Evolutionary conservation across 2,329 filamentous ascomycete genomes (phyloP), one percentile per base, ranked within the genome.

Genomic region (Penicillium sclerotigenum): DNA sequence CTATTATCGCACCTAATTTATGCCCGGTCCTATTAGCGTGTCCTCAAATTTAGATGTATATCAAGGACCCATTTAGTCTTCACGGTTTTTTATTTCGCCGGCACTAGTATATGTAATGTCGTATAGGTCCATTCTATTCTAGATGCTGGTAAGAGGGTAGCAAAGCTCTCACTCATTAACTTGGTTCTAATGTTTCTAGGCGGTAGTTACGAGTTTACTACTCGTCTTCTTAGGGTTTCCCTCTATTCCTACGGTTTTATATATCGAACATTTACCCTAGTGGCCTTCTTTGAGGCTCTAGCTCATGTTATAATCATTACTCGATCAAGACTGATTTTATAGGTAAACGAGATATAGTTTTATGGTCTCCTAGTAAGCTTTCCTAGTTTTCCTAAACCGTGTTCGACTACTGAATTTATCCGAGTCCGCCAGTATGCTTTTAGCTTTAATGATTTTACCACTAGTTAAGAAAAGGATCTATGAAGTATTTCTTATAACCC

Each of bases 381-480:
- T 2, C 20, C 5, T 16, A 3, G 2, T 14, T n/a, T 18, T 20
- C 16, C 41, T 11, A 43, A 43, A 43, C 4, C 31, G 9, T 11
- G 10, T 33, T n/a, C 26, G 22, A 2, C 14, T 31, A 18, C 42
- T 20, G 22, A 43, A 43, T n/a, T 45, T 5, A 34, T 33, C 33
- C 3, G 33, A 59, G 57, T 41, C 53, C 13, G 47, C 40, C n/a
- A 47, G 59, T 49, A 46, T 62, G 36, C 40, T 64, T 4, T 46
- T 60, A 16, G 47, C 59, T 37, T 49, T 62, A 0, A 20, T 53
- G 13, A 22, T 60, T n/a, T 28, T 64, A 7, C 61, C 54, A 10
- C 13, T 62, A 22, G 52, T 64, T 5, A 59, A 51, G 36, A 62
- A 58, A 46, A 43, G 59, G 48, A 54, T 64, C 20, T 64, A 64